Conservation (phyloP, 2,329 filamentous ascomycete genomes). For the Aspergillus sp. region DNA sequence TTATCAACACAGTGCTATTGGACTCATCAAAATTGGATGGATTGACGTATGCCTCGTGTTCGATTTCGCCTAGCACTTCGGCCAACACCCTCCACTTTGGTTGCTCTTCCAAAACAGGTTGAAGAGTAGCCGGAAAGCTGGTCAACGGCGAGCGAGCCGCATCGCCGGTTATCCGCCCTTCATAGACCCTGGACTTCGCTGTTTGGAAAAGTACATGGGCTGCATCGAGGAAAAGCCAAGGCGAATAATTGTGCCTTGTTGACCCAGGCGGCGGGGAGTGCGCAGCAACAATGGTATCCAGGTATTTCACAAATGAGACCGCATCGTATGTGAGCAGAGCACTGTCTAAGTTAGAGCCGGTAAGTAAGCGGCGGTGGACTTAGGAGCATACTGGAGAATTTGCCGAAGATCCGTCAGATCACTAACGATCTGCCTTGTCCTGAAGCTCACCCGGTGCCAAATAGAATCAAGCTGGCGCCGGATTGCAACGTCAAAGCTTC, state of each 20-base stretch:
- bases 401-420: constrained; percentile 75
- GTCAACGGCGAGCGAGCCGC: constrained; percentile 40
- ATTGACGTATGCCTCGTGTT: constrained; percentile 79
- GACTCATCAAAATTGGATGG: constrained; percentile 68
- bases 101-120: constrained; percentile 81
- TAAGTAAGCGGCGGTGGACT: neutral
- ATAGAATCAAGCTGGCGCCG: constrained; percentile 87
- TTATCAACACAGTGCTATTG: constrained; percentile 85
- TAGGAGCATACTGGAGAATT: constrained; percentile 58
- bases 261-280: constrained; percentile 82
- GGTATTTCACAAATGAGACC: constrained; percentile 81
- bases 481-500: constrained; percentile 83
- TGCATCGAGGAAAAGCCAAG: constrained; percentile 92
- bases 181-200: constrained; percentile 79
- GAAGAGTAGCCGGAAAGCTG: constrained; percentile 51
- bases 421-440: constrained; percentile 87
- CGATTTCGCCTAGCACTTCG: constrained; percentile 90
- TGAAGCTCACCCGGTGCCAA: constrained; percentile 93
- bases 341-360: constrained; percentile 20
- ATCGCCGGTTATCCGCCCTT: constrained; percentile 56
- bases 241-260: constrained; percentile 78
- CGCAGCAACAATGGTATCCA: constrained; percentile 87
- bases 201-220: constrained; percentile 90
- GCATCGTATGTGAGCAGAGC: constrained; percentile 76
- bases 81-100: constrained; percentile 87